Conservation (phyloP, 2,329 filamentous ascomycete genomes). For the Nemania sp. region DNA sequence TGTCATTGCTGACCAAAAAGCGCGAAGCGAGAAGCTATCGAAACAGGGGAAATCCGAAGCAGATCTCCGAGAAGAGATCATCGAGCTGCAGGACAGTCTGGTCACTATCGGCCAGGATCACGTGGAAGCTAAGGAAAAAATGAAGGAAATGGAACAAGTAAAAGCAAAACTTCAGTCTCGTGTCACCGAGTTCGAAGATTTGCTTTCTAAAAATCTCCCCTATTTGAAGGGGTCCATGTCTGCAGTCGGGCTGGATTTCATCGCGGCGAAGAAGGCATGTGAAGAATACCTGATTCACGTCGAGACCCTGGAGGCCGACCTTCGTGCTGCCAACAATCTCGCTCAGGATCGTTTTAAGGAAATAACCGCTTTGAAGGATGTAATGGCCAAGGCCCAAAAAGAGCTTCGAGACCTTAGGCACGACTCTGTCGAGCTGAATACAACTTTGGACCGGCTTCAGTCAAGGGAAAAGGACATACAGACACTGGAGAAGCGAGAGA, state of each 20-base stretch:
- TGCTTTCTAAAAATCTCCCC: constrained; percentile 67
- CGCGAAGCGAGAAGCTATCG: constrained; percentile 71
- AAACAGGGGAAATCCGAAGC: constrained; percentile 76
- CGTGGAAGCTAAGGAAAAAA: constrained; percentile 78
- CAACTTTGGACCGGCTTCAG: constrained; percentile 73
- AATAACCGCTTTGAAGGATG: constrained; percentile 75
- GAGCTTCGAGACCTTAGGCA: constrained; percentile 79
- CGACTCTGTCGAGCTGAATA: constrained; percentile 75
- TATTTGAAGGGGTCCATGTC: constrained; percentile 19
- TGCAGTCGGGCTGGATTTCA: constrained; percentile 55
- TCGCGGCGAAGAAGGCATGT: constrained; percentile 55
- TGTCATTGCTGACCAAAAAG: constrained; percentile 66
- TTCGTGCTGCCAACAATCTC: constrained; percentile 82
- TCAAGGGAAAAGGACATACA: constrained; percentile 63
- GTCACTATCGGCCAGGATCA: constrained; percentile 79
- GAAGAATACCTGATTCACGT: constrained; percentile 73
- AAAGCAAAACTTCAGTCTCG: constrained; percentile 66
- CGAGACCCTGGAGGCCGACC: constrained; percentile 74
- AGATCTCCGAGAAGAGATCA: constrained; percentile 81
- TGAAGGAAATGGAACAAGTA: constrained; percentile 70
- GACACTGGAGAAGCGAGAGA: constrained; percentile 79
- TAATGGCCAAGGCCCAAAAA: constrained; percentile 82
- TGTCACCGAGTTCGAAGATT: constrained; percentile 70
- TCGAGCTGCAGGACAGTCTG: constrained; percentile 78
- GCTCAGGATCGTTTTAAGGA: constrained; percentile 89